phyloP scores from a whole-genome alignment of 2,329 filamentous ascomycete species.

The Xylariales sp. region DNA sequence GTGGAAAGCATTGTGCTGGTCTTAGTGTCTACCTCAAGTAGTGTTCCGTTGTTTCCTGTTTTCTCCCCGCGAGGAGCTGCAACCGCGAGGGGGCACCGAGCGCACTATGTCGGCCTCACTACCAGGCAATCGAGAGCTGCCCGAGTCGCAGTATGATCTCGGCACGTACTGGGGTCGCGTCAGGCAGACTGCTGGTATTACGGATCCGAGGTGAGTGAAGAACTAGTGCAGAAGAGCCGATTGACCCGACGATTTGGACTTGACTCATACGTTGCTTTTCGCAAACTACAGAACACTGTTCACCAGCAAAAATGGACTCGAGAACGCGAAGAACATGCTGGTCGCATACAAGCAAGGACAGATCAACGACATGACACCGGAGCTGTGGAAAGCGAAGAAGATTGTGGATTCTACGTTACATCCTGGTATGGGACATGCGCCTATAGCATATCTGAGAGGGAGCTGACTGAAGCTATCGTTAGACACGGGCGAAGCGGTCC shows the following conservation, averaged over 20 bases:
- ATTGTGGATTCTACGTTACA: constrained; percentile 94
- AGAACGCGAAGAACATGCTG: constrained; percentile 78
- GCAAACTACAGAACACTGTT: constrained; percentile 69
- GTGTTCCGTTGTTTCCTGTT: too few species aligned
- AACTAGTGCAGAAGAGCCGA: not conserved
- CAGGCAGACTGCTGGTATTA: constrained; percentile 79
- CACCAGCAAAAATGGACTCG: constrained; percentile 70
- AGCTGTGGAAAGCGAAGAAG: constrained; percentile 95
- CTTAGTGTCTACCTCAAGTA: too few species aligned
- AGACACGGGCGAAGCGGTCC: constrained; percentile 91
- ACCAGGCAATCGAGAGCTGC: constrained; percentile 71
- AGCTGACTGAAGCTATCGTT: constrained; percentile 1
- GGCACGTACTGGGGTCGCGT: constrained; percentile 93
- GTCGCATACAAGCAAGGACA: constrained; percentile 83
- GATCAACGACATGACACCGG: constrained; percentile 74
- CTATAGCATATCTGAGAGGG: not conserved
- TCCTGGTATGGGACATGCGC: constrained; percentile 59
- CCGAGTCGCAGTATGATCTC: constrained; percentile 87
- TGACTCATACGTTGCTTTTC: not conserved
- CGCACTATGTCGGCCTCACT: constrained; percentile 59
- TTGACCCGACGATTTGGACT: constrained; percentile 1
- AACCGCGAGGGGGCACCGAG: not conserved
- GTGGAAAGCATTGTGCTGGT: too few species aligned
- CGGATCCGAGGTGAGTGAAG: constrained; percentile 83
- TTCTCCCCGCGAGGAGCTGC: too few species aligned